A percentile compares a stretch with the other conserved stretches of the same genome.
Evolutionary conservation across 2,329 filamentous ascomycete genomes (phyloP).

Genomic region (Cercospora beticola): DNA sequence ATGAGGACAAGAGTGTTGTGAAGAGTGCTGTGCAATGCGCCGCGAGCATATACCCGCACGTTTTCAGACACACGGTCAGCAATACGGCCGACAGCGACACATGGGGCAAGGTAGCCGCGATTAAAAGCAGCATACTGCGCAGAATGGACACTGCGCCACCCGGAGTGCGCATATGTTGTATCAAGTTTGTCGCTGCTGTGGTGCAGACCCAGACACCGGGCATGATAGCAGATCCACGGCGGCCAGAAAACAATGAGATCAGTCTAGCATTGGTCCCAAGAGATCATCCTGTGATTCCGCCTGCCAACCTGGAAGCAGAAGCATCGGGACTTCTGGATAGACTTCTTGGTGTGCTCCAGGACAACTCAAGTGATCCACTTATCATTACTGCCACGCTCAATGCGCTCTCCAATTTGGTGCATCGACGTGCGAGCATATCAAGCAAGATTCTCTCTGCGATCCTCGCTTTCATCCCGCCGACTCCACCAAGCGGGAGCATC

Average conservation of each 20-base stretch:
- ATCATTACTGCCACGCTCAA: conserved; percentile 91
- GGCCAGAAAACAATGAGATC: conserved; percentile 77
- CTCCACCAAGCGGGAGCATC: conserved; percentile 60
- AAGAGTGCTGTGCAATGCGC: conserved; percentile 85
- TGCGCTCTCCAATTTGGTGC: conserved; percentile 77
- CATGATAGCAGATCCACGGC: conserved; percentile 75
- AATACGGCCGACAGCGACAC: conserved; percentile 76
- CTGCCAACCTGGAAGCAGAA: conserved; percentile 84
- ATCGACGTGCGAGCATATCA: conserved; percentile 74
- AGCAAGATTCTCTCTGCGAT: conserved; percentile 83
- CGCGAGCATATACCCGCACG: conserved; percentile 88
- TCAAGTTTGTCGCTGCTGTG: conserved; percentile 95
- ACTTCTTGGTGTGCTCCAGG: conserved; percentile 80
- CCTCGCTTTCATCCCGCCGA: conserved; percentile 88
- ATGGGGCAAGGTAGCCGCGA: conserved; percentile 84
- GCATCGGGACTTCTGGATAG: conserved; percentile 87
- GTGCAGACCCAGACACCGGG: conserved; percentile 90
- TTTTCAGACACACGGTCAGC: conserved; percentile 88
- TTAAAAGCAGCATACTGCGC: conserved; percentile 84
- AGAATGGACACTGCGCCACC: conserved; percentile 80
- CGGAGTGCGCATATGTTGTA: conserved; percentile 84
- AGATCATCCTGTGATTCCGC: conserved; percentile 76
- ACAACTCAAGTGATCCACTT: conserved; percentile 78
- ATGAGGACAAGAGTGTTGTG: conserved; percentile 75
- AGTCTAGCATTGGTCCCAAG: conserved; percentile 82